Percentiles rank a stretch among this genome's conserved stretches.
These are phyloP conservation scores for Apiospora rasikravindrae DNA, from an alignment of 2,329 filamentous ascomycete genomes.

Conservation along the genomic window DNA sequence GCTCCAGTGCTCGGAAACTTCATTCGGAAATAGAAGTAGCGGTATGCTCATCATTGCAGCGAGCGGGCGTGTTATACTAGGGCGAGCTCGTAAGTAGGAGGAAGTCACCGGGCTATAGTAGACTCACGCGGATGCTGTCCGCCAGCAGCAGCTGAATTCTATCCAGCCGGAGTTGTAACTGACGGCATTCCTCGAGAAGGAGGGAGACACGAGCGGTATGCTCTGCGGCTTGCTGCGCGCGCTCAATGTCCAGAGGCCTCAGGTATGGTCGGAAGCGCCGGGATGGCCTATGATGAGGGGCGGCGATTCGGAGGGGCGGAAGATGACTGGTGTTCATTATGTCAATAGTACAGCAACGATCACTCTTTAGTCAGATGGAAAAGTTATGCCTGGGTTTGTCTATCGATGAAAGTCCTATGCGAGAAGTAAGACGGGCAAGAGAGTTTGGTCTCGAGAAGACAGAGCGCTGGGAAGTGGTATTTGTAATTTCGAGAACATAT, in stretches of 20 bases:
- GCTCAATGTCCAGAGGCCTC: background rate
- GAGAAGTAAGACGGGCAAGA: background rate
- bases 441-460: background rate
- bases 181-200: background rate
- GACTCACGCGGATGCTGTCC: background rate
- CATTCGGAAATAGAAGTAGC: background rate
- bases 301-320: background rate
- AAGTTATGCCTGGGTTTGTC: background rate
- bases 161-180: background rate
- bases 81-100: background rate
- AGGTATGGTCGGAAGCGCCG: background rate
- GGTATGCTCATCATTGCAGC: background rate
- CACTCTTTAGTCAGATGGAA: background rate
- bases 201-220: background rate
- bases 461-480: background rate
- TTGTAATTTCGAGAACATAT: background rate
- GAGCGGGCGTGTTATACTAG: background rate
- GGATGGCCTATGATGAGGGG: background rate
- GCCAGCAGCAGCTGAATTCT: background rate
- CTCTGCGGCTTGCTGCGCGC: background rate
- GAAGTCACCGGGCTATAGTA: background rate
- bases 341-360: background rate
- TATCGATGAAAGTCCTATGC: background rate
- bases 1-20: background rate
- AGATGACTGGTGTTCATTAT: background rate